Conservation (phyloP, 2,329 filamentous ascomycete genomes). For the Sphaerulina musiva region DNA sequence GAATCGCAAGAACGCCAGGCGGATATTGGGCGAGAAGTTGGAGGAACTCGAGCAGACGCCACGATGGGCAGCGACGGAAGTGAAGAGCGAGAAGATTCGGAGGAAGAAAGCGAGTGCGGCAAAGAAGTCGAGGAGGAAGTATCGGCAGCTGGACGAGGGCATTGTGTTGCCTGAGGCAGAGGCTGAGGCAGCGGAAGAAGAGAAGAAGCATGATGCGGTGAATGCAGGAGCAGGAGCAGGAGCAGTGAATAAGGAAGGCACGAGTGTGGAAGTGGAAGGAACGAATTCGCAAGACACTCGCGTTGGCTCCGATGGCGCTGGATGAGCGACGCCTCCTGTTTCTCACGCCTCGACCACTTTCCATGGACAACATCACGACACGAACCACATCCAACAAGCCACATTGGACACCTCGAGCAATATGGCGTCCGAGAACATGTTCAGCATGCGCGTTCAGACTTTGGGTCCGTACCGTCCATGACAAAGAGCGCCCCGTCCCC, state of each 20-base stretch:
- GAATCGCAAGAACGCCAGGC: slow-evolving; percentile 78
- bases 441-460: slow-evolving; percentile 19
- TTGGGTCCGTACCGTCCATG: slow-evolving; percentile 8
- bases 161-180: slow-evolving; percentile 23
- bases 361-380: background rate
- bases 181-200: no score
- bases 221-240: background rate
- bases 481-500: no score
- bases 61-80: slow-evolving; percentile 56
- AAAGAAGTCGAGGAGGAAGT: slow-evolving; percentile 81
- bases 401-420: background rate
- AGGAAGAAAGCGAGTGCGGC: slow-evolving; percentile 67
- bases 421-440: slow-evolving; percentile 16
- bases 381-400: background rate
- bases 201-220: background rate
- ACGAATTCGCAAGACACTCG: no score
- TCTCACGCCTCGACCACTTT: no score
- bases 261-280: no score
- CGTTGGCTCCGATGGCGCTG: no score
- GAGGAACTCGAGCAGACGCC: slow-evolving; percentile 66
- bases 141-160: slow-evolving; percentile 54
- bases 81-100: slow-evolving; percentile 57
- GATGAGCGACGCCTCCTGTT: no score
- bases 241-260: background rate
- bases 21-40: slow-evolving; percentile 67